phyloP scores from a whole-genome alignment of 1,284 basidiomycete genomes.

The Cryptococcus hybrid region DNA sequence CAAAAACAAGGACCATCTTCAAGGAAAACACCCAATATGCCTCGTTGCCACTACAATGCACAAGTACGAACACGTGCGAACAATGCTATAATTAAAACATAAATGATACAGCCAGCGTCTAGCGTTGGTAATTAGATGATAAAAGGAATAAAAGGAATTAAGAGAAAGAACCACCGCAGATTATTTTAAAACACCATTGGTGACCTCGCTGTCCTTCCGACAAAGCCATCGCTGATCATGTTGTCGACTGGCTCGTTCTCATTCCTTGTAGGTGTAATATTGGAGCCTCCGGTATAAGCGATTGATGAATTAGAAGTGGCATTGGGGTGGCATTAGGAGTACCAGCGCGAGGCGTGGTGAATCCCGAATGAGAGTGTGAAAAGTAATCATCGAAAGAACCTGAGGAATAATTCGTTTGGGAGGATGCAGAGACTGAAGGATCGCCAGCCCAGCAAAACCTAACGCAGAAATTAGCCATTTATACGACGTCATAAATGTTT shows the following conservation, averaged over 20 bases:
- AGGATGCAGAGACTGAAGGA: neutral
- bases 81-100: neutral
- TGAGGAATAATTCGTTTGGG: conserved; percentile 32
- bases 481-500: neutral
- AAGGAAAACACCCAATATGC: no score
- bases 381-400: conserved; percentile 44
- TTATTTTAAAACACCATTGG: neutral
- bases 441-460: conserved; percentile 48
- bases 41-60: no score
- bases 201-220: neutral
- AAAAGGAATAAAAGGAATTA: neutral
- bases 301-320: conserved; percentile 13
- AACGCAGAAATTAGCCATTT: neutral
- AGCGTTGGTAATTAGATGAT: neutral
- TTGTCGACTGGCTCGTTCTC: conserved; percentile 16
- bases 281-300: conserved; percentile 13
- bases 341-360: neutral
- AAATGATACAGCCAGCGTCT: neutral
- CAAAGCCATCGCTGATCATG: neutral
- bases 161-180: neutral
- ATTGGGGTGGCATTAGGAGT: conserved; percentile 8
- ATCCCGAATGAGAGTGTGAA: conserved; percentile 8
- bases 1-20: no score
- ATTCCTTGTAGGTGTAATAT: conserved; percentile 13
- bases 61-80: no score